A percentile compares a stretch with the other conserved stretches of the same genome.
These are phyloP conservation scores for Chytridium lagenaria DNA, from an alignment of 371 early-diverging fungal species.

Conservation along the genomic window DNA sequence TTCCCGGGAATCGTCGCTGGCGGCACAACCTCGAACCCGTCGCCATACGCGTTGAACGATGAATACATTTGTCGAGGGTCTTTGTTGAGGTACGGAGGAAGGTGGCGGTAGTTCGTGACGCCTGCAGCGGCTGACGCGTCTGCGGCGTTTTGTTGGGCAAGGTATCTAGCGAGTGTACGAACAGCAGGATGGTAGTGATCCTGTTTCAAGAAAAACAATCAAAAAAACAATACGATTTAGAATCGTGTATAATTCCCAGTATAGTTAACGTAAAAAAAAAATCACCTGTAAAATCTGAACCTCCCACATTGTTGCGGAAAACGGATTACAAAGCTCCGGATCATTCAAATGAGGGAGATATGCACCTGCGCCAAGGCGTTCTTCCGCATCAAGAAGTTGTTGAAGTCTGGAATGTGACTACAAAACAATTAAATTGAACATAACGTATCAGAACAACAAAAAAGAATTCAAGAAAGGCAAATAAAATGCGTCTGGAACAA, in stretches of 20 bases:
- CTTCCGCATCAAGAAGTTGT: conserved; percentile 81
- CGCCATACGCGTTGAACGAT: conserved; percentile 19
- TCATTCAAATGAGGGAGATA: conserved; percentile 84
- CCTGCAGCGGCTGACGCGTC: not conserved
- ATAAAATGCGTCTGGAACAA: conserved; percentile 58
- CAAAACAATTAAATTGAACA: no score
- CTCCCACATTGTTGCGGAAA: conserved; percentile 88
- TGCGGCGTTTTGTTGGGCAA: conserved; percentile 19
- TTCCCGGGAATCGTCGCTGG: conserved; percentile 20
- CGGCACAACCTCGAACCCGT: conserved; percentile 25
- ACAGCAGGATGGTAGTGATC: conserved; percentile 82
- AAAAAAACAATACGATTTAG: no score
- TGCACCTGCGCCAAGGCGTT: conserved; percentile 71
- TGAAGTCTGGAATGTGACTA: conserved; percentile 70
- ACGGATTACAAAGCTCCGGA: conserved; percentile 92
- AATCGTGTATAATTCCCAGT: no score
- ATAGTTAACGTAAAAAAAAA: no score
- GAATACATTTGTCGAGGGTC: conserved; percentile 7
- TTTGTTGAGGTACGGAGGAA: conserved; percentile 33
- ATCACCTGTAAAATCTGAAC: conserved; percentile 74
- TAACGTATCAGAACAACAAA: no score
- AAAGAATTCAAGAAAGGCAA: conserved; percentile 46
- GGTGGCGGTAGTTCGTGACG: conserved; percentile 19
- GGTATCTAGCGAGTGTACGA: conserved; percentile 59
- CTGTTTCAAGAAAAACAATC: no score